Evolutionary conservation across 257 asterid genomes (phyloP).

Genomic region (Vinca minor): DNA sequence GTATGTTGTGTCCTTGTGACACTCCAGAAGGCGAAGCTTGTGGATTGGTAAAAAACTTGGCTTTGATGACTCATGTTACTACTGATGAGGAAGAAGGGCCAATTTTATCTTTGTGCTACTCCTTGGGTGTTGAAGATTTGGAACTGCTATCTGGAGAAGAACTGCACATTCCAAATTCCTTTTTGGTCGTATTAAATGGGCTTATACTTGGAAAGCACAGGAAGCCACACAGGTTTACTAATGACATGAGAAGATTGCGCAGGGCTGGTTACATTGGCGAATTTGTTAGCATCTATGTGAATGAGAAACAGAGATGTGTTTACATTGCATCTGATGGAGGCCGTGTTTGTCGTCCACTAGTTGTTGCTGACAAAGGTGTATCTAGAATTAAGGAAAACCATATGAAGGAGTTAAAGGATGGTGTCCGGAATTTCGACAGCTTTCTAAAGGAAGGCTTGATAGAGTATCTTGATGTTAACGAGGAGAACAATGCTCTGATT

Average conservation of each 20-base stretch:
- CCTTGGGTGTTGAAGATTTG: slow-evolving; percentile 73
- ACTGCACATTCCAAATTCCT: slow-evolving; percentile 77
- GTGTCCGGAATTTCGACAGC: slow-evolving; percentile 69
- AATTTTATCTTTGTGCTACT: slow-evolving; percentile 76
- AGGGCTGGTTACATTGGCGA: slow-evolving; percentile 87
- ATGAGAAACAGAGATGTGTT: slow-evolving; percentile 87
- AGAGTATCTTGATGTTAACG: slow-evolving; percentile 96
- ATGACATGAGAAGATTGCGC: slow-evolving; percentile 68
- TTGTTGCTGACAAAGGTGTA: slow-evolving; percentile 86
- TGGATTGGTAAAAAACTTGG: slow-evolving; percentile 95
- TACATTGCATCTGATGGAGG: slow-evolving; percentile 99
- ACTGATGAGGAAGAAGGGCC: slow-evolving; percentile 92
- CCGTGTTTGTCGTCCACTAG: slow-evolving; percentile 97
- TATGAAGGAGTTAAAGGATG: slow-evolving; percentile 98
- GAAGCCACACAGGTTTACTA: slow-evolving; percentile 63
- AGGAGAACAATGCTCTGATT: slow-evolving; percentile 92
- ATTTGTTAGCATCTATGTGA: slow-evolving; percentile 86
- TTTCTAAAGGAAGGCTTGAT: slow-evolving; percentile 80
- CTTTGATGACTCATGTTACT: slow-evolving; percentile 95
- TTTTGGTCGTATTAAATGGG: slow-evolving; percentile 70
- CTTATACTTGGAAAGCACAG: slow-evolving; percentile 93
- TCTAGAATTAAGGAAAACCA: slow-evolving; percentile 91
- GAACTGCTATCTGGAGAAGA: slow-evolving; percentile 85
- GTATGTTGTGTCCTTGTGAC: slow-evolving; percentile 98
- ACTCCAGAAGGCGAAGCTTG: slow-evolving; percentile 99